Evolutionary conservation across 768 basidiomycete species (phyloP).

Genomic region (Naganishia vishniacii): DNA sequence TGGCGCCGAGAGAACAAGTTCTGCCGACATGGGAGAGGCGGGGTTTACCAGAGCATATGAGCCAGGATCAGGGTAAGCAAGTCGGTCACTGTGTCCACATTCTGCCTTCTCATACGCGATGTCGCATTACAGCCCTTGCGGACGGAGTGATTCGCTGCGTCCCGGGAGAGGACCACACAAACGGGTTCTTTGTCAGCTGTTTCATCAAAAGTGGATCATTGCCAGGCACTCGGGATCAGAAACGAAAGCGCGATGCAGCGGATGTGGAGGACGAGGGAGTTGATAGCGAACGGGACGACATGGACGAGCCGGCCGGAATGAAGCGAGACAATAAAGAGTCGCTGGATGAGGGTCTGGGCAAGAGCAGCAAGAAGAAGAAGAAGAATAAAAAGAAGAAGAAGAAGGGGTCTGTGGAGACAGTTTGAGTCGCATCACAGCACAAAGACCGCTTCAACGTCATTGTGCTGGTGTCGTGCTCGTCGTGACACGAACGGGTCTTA

Average conservation of each 20-base stretch:
- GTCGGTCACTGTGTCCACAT: conserved; percentile 24
- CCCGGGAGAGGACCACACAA: conserved; percentile 66
- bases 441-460: not conserved
- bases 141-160: conserved; percentile 46
- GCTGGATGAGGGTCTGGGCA: not conserved
- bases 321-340: not conserved
- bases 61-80: conserved; percentile 53
- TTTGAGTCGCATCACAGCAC: not conserved
- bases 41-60: conserved; percentile 65
- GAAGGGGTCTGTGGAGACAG: conserved; percentile 9
- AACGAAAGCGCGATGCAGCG: not conserved
- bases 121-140: conserved; percentile 52
- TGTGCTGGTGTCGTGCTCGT: not conserved
- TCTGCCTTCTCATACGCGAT: not conserved
- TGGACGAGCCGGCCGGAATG: not conserved
- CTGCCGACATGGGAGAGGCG: conserved; percentile 77
- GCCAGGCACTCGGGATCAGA: not conserved
- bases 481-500: too few species aligned
- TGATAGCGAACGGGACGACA: not conserved
- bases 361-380: conserved; percentile 9
- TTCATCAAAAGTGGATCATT: conserved; percentile 54
- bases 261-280: conserved; percentile 4
- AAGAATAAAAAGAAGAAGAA: conserved; percentile 25
- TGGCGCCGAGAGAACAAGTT: conserved; percentile 64
- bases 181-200: conserved; percentile 97